phyloP scores from a whole-genome alignment of 2,329 filamentous ascomycete genomes.

The Colletotrichum sp. region DNA sequence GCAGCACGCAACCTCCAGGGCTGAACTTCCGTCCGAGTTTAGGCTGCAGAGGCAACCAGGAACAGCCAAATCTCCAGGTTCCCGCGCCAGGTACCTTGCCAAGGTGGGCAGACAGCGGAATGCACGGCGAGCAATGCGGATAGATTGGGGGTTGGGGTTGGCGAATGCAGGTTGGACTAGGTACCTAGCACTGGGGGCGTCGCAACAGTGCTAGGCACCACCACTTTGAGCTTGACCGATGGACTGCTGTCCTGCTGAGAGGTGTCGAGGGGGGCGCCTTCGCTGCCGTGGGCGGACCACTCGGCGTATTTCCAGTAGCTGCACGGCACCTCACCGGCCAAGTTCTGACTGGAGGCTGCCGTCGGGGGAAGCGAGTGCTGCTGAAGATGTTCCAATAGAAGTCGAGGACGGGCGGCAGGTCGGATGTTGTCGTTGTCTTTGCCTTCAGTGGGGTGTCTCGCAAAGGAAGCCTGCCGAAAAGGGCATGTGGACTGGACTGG shows the following conservation, averaged over 20 bases:
- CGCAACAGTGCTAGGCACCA: slow-evolving; percentile 8
- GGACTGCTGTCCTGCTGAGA: background rate
- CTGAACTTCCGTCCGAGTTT: background rate
- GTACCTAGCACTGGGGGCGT: slow-evolving; percentile 9
- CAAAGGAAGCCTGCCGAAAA: background rate
- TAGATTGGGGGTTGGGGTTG: background rate
- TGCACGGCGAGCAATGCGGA: background rate
- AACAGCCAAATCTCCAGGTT: background rate
- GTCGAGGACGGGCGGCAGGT: background rate
- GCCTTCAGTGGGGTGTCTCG: background rate
- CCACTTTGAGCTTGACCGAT: background rate
- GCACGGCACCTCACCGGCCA: background rate
- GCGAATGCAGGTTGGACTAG: background rate
- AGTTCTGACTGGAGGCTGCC: background rate
- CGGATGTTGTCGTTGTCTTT: background rate
- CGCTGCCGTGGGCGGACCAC: background rate
- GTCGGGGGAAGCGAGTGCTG: background rate
- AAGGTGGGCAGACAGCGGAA: background rate
- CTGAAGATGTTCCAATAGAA: background rate
- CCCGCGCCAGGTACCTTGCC: background rate
- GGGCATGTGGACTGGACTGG: background rate
- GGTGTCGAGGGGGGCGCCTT: background rate
- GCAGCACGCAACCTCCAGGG: background rate
- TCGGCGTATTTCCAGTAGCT: slow-evolving; percentile 9
- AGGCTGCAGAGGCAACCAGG: background rate